Percentiles rank a stretch among this genome's conserved stretches.
These are phyloP conservation scores for Arabidopsis lyrata DNA, from an alignment of 441 rosid genomes.

Conservation along the genomic window DNA sequence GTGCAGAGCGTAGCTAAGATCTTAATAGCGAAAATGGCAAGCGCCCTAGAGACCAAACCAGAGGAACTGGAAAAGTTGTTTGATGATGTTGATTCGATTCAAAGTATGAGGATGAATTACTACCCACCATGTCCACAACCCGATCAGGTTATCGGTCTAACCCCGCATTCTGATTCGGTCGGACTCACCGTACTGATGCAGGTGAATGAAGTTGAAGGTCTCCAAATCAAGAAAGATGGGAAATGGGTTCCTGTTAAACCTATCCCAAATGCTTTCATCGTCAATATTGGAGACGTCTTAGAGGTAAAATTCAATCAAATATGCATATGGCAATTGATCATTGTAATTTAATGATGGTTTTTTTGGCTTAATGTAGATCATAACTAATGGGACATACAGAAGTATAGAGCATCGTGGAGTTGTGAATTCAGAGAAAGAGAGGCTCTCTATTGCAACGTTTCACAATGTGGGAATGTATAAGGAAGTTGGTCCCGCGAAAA, in stretches of 20 bases:
- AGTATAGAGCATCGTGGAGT: conserved; percentile 43
- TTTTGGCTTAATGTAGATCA: conserved; percentile 19
- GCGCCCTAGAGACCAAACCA: conserved; percentile 40
- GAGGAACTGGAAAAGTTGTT: conserved; percentile 46
- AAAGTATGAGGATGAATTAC: conserved; percentile 45
- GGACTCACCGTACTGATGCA: conserved; percentile 57
- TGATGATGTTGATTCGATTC: neutral
- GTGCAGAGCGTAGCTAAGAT: conserved; percentile 40
- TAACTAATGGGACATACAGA: conserved; percentile 41
- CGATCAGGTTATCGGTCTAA: conserved; percentile 47
- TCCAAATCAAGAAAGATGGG: conserved; percentile 50
- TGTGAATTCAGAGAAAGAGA: conserved; percentile 43
- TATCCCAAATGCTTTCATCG: conserved; percentile 48
- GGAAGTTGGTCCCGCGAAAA: conserved; percentile 36
- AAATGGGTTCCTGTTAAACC: conserved; percentile 54
- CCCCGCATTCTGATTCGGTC: conserved; percentile 48
- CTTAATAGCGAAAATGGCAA: conserved; percentile 41
- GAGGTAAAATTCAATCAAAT: conserved; percentile 43
- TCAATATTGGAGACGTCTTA: conserved; percentile 55
- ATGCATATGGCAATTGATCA: neutral
- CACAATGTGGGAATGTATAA: conserved; percentile 24
- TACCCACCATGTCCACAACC: conserved; percentile 58
- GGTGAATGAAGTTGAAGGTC: conserved; percentile 54
- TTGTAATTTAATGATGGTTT: neutral
- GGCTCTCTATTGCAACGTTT: conserved; percentile 41